Evolutionary conservation across 257 asterid genomes (phyloP).

Genomic region (Solanum bulbocastanum): DNA sequence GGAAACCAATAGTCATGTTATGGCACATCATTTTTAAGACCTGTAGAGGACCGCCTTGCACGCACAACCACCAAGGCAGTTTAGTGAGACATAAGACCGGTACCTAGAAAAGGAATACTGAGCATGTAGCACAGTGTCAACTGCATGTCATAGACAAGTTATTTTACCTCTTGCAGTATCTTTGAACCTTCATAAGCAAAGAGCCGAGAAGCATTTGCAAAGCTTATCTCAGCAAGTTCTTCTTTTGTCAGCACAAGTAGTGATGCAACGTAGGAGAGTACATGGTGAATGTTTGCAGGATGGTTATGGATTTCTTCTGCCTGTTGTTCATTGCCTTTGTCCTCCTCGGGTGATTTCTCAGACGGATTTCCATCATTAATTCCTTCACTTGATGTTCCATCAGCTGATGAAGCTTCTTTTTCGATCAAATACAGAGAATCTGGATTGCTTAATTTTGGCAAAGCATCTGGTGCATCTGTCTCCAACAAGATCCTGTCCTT

Average conservation of each 20-base stretch:
- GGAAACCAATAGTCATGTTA: not conserved
- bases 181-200: conserved; percentile 84
- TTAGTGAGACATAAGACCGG: not conserved
- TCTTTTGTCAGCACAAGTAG: conserved; percentile 49
- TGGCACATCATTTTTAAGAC: not conserved
- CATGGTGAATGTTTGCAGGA: conserved; percentile 81
- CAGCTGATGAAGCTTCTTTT: conserved; percentile 4
- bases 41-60: not conserved
- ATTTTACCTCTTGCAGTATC: conserved; percentile 14
- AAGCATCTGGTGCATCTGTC: conserved; percentile 95
- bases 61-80: not conserved
- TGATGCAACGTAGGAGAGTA: conserved; percentile 59
- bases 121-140: not conserved
- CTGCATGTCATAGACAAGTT: not conserved
- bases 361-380: not conserved
- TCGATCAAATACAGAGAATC: conserved; percentile 30
- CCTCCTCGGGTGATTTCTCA: not conserved
- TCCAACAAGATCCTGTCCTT: conserved; percentile 79
- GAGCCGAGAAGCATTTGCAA: conserved; percentile 46
- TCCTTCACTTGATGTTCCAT: conserved; percentile 8
- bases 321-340: not conserved
- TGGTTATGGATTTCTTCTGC: conserved; percentile 43
- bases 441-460: conserved; percentile 22
- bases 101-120: not conserved
- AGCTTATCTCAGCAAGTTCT: conserved; percentile 67